A percentile compares a stretch with the other conserved stretches of the same genome.
These are phyloP conservation scores for Myrmaecium sp. DNA, from an alignment of 2,329 filamentous ascomycete genomes.

Conservation along the genomic window DNA sequence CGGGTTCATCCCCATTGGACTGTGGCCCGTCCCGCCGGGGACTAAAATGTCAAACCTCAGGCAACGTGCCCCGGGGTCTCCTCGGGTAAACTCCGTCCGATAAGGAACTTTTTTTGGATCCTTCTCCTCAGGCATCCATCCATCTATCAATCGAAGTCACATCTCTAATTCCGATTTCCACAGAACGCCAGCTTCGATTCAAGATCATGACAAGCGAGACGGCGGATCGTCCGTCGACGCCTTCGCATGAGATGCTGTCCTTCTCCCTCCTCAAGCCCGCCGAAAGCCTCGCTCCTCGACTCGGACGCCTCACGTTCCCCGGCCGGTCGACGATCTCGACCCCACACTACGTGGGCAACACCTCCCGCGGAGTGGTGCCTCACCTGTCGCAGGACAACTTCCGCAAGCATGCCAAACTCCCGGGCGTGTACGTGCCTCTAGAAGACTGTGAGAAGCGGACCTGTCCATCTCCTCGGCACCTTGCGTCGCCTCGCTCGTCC, in stretches of 20 bases:
- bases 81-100: no score
- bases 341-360: conserved; percentile 63
- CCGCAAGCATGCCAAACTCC: conserved; percentile 43
- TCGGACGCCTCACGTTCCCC: conserved; percentile 49
- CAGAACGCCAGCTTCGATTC: no score
- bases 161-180: no score
- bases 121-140: no score
- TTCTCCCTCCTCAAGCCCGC: conserved; percentile 27
- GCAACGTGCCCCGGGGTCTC: no score
- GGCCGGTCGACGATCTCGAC: conserved; percentile 55
- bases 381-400: conserved; percentile 82
- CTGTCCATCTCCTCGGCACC: not conserved
- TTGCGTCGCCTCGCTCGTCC: conserved; percentile 3
- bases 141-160: no score
- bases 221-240: no score
- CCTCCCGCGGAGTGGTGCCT: conserved; percentile 70
- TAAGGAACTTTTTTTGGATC: no score
- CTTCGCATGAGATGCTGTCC: conserved; percentile 24
- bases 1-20: no score
- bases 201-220: no score
- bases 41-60: no score
- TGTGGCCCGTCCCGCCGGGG: no score
- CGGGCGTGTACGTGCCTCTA: conserved; percentile 61
- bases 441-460: conserved; percentile 67
- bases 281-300: conserved; percentile 35